Conservation (phyloP, 257 asterid species). For the Craterostigma plantagineum region DNA sequence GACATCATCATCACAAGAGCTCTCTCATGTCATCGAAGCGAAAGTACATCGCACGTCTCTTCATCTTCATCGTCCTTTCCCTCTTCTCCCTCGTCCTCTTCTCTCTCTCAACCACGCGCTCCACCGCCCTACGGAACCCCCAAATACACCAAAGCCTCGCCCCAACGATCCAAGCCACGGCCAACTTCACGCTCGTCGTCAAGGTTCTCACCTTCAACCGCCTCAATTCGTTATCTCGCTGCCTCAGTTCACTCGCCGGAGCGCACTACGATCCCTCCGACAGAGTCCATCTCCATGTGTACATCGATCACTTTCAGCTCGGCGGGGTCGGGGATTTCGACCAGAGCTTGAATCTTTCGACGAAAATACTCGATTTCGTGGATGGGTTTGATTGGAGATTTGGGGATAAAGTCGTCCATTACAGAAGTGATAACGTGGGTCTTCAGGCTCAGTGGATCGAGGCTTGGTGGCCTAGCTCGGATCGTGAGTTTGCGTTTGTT, state of each 20-base stretch:
- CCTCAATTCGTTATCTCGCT: slow-evolving; percentile 63
- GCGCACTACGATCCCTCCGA: slow-evolving; percentile 54
- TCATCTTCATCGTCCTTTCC: no score
- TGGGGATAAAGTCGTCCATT: slow-evolving; percentile 54
- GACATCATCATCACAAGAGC: no score
- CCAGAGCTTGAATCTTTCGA: slow-evolving; percentile 33
- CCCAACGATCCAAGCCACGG: background rate
- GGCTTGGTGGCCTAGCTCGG: slow-evolving; percentile 56
- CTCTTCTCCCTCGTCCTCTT: no score
- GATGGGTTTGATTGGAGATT: slow-evolving; percentile 57
- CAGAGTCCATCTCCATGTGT: slow-evolving; percentile 59
- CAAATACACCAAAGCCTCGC: no score
- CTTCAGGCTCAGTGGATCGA: slow-evolving; percentile 67
- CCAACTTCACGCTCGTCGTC: slow-evolving; percentile 51
- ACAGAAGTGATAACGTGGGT: slow-evolving; percentile 38
- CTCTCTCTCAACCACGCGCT: no score
- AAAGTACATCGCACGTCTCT: no score
- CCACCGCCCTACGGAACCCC: no score
- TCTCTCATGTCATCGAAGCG: no score
- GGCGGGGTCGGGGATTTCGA: slow-evolving; percentile 28
- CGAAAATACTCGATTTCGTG: slow-evolving; percentile 43
- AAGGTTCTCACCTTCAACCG: slow-evolving; percentile 82
- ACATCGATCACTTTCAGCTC: slow-evolving; percentile 45
- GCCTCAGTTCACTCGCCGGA: slow-evolving; percentile 54
- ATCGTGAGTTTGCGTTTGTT: slow-evolving; percentile 66